Conservation (phyloP, 164 flowering plant species). For the Chimonanthus salicifolius region DNA sequence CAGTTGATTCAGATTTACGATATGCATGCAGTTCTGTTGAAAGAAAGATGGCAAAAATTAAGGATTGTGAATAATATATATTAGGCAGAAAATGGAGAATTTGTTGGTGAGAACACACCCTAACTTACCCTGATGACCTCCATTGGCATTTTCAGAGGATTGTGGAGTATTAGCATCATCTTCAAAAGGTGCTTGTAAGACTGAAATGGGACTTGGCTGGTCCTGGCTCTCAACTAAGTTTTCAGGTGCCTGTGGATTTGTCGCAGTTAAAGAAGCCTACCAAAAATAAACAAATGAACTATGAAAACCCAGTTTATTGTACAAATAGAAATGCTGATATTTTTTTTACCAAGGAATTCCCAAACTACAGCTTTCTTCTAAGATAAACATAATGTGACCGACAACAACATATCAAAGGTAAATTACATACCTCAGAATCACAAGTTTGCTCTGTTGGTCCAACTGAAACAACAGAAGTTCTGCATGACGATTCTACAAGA, state of each 20-base stretch:
- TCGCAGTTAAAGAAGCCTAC: slow-evolving; percentile 12
- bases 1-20: slow-evolving; percentile 48
- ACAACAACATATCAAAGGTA: neutral
- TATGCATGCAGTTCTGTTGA: slow-evolving; percentile 28
- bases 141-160: slow-evolving; percentile 26
- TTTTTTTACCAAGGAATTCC: no score
- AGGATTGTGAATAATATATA: neutral
- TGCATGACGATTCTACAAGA: slow-evolving; percentile 17
- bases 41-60: neutral
- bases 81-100: neutral
- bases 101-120: neutral
- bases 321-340: no score
- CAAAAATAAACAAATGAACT: slow-evolving; percentile 1
- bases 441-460: slow-evolving; percentile 19
- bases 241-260: slow-evolving; percentile 15
- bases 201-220: slow-evolving; percentile 47
- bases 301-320: no score
- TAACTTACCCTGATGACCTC: slow-evolving; percentile 34
- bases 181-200: slow-evolving; percentile 40
- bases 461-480: slow-evolving; percentile 15
- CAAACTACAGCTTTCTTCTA: no score
- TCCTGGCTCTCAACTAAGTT: slow-evolving; percentile 32
- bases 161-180: slow-evolving; percentile 45
- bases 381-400: no score
- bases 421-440: slow-evolving; percentile 35